phyloP scores from a whole-genome alignment of 2,329 filamentous ascomycete species.

The Aspergillus glaucus region DNA sequence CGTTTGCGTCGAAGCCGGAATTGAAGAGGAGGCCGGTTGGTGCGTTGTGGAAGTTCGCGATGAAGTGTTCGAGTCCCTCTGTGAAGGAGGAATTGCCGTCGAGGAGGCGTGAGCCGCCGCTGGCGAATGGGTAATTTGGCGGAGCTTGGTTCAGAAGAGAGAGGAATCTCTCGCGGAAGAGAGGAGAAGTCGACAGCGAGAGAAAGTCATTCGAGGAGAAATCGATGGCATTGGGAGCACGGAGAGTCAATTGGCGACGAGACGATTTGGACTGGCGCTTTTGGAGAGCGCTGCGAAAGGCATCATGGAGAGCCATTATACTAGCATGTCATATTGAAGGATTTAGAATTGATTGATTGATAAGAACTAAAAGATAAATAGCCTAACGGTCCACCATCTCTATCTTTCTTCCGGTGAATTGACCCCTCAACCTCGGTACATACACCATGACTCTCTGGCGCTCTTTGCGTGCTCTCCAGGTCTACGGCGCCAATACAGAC shows the following conservation, averaged over 20 bases:
- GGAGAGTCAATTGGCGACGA: constrained; percentile 43
- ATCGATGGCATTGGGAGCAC: constrained; percentile 42
- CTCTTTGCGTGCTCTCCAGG: constrained; percentile 62
- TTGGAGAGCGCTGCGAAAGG: constrained; percentile 28
- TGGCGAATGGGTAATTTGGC: constrained; percentile 42
- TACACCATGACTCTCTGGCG: constrained; percentile 51
- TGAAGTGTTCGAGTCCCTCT: constrained; percentile 51
- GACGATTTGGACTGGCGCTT: constrained; percentile 39
- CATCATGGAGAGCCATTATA: constrained; percentile 15
- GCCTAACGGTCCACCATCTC: not conserved
- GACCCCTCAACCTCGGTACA: not conserved
- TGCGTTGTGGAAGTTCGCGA: constrained; percentile 57
- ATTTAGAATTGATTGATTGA: too few species aligned
- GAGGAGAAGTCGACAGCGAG: constrained; percentile 46
- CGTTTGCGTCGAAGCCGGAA: constrained; percentile 62
- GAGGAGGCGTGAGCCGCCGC: constrained; percentile 56
- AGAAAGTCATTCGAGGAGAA: constrained; percentile 64
- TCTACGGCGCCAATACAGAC: constrained; percentile 78
- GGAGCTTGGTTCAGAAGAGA: constrained; percentile 37
- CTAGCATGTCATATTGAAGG: constrained; percentile 7
- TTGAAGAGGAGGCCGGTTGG: constrained; percentile 55
- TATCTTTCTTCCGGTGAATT: too few species aligned
- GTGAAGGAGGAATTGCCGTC: constrained; percentile 60
- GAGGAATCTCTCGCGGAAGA: constrained; percentile 45
- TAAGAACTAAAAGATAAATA: not conserved